Evolutionary conservation across 2,329 filamentous ascomycete species (phyloP).

Genomic region (Nigrospora oryzae): DNA sequence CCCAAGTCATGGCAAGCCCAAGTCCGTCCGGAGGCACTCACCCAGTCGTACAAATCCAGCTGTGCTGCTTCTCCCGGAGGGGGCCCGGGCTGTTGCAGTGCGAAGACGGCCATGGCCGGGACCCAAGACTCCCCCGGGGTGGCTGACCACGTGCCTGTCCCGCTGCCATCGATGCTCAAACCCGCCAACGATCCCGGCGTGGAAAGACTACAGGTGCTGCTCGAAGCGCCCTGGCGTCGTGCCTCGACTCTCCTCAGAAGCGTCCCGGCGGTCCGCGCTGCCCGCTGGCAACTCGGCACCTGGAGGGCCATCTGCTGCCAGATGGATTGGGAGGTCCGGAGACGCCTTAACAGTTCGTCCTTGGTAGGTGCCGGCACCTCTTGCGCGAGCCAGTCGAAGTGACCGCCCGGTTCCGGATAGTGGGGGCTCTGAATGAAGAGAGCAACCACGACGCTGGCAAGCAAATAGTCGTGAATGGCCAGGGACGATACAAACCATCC

Average conservation of each 20-base stretch:
- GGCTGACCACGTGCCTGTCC: background rate
- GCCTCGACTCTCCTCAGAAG: conserved; percentile 34
- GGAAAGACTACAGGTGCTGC: background rate
- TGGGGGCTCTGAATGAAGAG: conserved; percentile 36
- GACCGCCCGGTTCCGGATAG: conserved; percentile 26
- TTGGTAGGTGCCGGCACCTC: conserved; percentile 23
- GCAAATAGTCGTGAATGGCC: conserved; percentile 51
- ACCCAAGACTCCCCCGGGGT: background rate
- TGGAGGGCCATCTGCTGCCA: conserved; percentile 31
- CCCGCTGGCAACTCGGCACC: conserved; percentile 33
- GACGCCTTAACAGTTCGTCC: conserved; percentile 27
- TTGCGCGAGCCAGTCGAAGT: conserved; percentile 24
- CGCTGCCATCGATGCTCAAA: conserved; percentile 8
- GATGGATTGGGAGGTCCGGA: conserved; percentile 32
- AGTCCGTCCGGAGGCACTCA: background rate
- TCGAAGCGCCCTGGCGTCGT: conserved; percentile 8
- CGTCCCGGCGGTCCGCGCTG: conserved; percentile 32
- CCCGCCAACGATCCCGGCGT: conserved; percentile 9
- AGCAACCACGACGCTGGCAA: conserved; percentile 53
- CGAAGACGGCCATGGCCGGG: no score
- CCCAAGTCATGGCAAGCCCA: background rate
- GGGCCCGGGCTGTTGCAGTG: no score
- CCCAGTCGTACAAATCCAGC: conserved; percentile 4
- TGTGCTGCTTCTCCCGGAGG: no score
- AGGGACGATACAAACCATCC: conserved; percentile 51